Base-by-base conservation (phyloP, 2,329 filamentous ascomycete genomes). In the Purpureocillium takamizusanense region DNA sequence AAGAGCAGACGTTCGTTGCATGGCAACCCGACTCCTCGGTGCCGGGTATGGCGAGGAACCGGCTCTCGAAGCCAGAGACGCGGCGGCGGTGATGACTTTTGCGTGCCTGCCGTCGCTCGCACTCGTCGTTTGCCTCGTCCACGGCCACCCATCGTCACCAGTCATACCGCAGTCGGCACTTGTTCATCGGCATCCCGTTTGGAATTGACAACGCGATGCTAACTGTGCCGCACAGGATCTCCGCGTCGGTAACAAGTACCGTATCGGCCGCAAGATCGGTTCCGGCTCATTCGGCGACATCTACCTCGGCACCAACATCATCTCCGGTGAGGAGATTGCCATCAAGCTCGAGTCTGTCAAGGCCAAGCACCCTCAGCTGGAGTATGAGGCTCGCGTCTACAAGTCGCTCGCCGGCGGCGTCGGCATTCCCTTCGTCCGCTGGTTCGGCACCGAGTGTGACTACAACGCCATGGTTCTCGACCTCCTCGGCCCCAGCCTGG, bases 401-500 rank as follows among this genome's bases (percentile, higher is more conserved):
- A 83, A 83, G 66, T 83, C 78, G 17, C 85, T 98, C 37, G 92
- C 92, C 40, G 92, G 92, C 50, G 92, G 92, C 63, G 92, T 97
- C 53, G 92, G 92, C 44, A 98, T 98, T 50, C 92, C 92, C 35
- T 97, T 97, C 58, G 92, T 98, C 59, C 88, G 90, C 67, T 98
- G 92, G 92, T 98, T 97, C 66, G 92, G 92, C 52, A 97, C 90
- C 44, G 92, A 98, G 69, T 97, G 90, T 67, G 92, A 97, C 71
- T 97, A 98, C 80, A 97, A 98, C 68, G 92, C 92, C 63, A 97
- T 98, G 92, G 92, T 98, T 37, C 80, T 97, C 49, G 92, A 98
- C 59, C 81, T 98, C 18, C 84, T 98, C 42, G 92, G 92, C 30
- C 92, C 92, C 50, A 92, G 84, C 57, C 70, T 98, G 65, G 92